A percentile compares a stretch with the other conserved stretches of the same genome.
Evolutionary conservation across 2,329 filamentous ascomycete species (phyloP).

Genomic region (Fusarium sp.): DNA sequence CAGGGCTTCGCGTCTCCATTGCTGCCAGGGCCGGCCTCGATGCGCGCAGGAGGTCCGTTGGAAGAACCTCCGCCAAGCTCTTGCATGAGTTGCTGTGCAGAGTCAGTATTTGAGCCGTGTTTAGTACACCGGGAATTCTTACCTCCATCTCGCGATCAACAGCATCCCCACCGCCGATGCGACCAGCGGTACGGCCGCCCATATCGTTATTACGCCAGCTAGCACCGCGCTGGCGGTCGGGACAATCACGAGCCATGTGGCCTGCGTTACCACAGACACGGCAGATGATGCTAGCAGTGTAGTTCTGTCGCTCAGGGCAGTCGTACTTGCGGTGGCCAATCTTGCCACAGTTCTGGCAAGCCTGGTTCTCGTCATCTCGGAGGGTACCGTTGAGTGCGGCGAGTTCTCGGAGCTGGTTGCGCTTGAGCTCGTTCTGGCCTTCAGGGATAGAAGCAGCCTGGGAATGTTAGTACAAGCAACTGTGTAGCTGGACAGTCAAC

Average conservation of each 20-base stretch:
- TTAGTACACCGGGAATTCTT: slow-evolving; percentile 50
- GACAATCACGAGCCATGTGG: slow-evolving; percentile 98
- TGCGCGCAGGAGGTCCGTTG: slow-evolving; percentile 77
- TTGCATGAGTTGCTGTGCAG: slow-evolving; percentile 88
- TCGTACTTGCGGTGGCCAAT: slow-evolving; percentile 99
- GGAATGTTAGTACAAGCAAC: slow-evolving; percentile 38
- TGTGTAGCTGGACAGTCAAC: slow-evolving; percentile 49
- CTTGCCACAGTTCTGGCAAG: slow-evolving; percentile 98
- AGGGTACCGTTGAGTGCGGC: slow-evolving; percentile 98
- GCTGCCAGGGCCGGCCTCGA: slow-evolving; percentile 82
- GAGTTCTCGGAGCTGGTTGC: slow-evolving; percentile 97
- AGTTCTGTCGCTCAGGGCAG: slow-evolving; percentile 97
- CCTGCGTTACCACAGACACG: slow-evolving; percentile 97
- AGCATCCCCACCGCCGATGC: slow-evolving; percentile 81
- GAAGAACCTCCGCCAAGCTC: slow-evolving; percentile 80
- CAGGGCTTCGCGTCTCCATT: slow-evolving; percentile 82
- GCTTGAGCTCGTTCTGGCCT: slow-evolving; percentile 98
- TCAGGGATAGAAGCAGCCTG: slow-evolving; percentile 98
- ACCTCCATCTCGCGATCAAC: slow-evolving; percentile 96
- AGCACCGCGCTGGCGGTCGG: slow-evolving; percentile 88
- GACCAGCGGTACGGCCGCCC: slow-evolving; percentile 66
- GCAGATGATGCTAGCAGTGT: slow-evolving; percentile 99
- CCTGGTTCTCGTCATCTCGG: slow-evolving; percentile 98
- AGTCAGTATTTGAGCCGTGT: slow-evolving; percentile 54
- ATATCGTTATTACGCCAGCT: slow-evolving; percentile 88